These are phyloP conservation scores for Chenopodium formosanum DNA, from an alignment of 148 eudicot species.

Conservation along the genomic window DNA sequence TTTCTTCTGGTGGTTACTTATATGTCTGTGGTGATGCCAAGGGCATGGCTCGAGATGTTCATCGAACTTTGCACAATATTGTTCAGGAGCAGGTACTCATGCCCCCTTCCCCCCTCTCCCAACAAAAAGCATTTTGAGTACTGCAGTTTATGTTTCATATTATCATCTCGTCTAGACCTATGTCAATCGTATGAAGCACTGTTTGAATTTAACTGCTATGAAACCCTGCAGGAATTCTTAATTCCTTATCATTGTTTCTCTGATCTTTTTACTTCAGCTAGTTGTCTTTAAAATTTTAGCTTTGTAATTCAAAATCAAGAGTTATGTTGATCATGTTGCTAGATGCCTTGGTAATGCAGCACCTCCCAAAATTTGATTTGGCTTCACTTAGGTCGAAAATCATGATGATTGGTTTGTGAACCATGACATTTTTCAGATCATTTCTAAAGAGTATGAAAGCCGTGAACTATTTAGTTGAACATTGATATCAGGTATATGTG, in stretches of 20 bases:
- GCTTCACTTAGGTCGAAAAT: too few species aligned
- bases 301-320: background rate
- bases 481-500: background rate
- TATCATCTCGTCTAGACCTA: background rate
- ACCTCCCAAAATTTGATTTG: too few species aligned
- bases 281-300: background rate
- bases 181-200: background rate
- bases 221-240: background rate
- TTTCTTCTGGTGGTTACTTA: slow-evolving; percentile 66
- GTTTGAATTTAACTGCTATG: background rate
- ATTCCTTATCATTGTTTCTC: background rate
- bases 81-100: slow-evolving; percentile 69
- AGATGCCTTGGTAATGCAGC: too few species aligned
- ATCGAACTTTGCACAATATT: slow-evolving; percentile 74
- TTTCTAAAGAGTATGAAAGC: background rate
- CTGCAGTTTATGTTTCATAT: background rate
- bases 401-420: background rate
- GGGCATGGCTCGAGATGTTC: slow-evolving; percentile 93
- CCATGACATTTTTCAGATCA: background rate
- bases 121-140: too few species aligned
- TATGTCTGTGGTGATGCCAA: slow-evolving; percentile 96
- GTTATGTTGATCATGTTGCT: background rate
- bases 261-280: background rate
- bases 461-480: background rate
- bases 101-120: slow-evolving; percentile 6